These are phyloP conservation scores for Penicillium sp. DNA, from an alignment of 2,329 filamentous ascomycete species.

Conservation along the genomic window DNA sequence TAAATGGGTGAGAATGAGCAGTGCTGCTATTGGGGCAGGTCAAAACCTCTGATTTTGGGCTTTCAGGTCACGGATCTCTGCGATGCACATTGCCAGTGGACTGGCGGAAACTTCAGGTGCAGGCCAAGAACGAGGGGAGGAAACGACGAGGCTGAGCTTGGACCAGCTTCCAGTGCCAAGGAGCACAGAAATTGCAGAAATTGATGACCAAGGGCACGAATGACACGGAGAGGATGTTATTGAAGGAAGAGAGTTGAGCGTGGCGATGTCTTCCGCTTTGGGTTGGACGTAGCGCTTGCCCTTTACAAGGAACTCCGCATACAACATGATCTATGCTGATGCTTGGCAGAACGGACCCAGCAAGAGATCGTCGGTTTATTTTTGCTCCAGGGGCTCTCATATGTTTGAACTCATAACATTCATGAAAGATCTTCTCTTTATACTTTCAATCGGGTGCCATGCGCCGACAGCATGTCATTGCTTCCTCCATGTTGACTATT, in stretches of 20 bases:
- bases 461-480: background rate
- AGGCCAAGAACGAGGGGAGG: background rate
- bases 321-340: background rate
- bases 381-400: background rate
- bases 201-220: background rate
- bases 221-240: background rate
- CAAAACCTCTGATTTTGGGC: background rate
- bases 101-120: background rate
- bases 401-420: background rate
- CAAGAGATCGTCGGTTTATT: background rate
- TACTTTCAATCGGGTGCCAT: background rate
- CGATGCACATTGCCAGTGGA: background rate
- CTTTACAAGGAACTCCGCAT: too few relatives aligned
- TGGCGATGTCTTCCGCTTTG: constrained; percentile 1
- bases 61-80: too few relatives aligned
- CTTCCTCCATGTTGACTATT: background rate
- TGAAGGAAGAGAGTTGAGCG: background rate
- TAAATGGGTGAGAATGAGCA: too few relatives aligned
- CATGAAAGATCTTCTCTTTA: constrained; percentile 1
- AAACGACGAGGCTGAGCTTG: background rate
- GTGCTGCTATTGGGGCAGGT: background rate
- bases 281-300: background rate
- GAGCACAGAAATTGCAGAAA: too few relatives aligned
- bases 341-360: background rate
- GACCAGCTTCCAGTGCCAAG: background rate